A percentile compares a stretch with the other conserved stretches of the same genome.
These are phyloP conservation scores for Tilletiopsis washingtonensis DNA, from an alignment of 1,284 basidiomycete genomes.

Conservation along the genomic window DNA sequence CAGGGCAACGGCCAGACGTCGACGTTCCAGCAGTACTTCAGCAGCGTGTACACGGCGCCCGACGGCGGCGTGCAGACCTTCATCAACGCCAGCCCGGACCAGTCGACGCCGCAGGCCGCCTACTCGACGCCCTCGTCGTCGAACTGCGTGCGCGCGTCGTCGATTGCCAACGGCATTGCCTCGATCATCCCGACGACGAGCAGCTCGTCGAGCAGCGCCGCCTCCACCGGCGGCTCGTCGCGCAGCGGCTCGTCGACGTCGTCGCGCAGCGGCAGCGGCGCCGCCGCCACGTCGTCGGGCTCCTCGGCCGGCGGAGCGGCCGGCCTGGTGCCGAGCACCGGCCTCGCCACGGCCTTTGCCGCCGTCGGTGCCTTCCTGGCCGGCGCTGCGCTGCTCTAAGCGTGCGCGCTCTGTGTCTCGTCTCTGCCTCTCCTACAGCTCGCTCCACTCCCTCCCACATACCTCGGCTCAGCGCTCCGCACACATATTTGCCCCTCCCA, in stretches of 20 bases:
- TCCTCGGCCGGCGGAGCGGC: background rate
- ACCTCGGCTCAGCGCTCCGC: no score
- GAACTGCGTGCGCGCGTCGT: conserved; percentile 27
- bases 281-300: background rate
- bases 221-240: background rate
- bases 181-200: conserved; percentile 15
- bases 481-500: no score
- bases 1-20: conserved; percentile 32
- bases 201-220: conserved; percentile 8
- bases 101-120: conserved; percentile 36
- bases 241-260: background rate
- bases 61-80: conserved; percentile 27
- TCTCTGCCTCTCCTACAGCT: no score
- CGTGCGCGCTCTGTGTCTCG: no score
- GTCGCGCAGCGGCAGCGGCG: background rate
- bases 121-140: conserved; percentile 40
- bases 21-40: conserved; percentile 42
- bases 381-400: conserved; percentile 4
- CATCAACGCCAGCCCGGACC: conserved; percentile 38
- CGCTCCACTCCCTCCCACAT: no score
- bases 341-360: background rate
- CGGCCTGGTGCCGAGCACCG: background rate
- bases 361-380: conserved; percentile 1
- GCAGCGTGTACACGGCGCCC: conserved; percentile 22
- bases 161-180: conserved; percentile 40